A percentile compares a stretch with the other conserved stretches of the same genome.
Conservation (phyloP, 1,139 yeast genomes). For the Lodderomyces oxycetoniae region DNA sequence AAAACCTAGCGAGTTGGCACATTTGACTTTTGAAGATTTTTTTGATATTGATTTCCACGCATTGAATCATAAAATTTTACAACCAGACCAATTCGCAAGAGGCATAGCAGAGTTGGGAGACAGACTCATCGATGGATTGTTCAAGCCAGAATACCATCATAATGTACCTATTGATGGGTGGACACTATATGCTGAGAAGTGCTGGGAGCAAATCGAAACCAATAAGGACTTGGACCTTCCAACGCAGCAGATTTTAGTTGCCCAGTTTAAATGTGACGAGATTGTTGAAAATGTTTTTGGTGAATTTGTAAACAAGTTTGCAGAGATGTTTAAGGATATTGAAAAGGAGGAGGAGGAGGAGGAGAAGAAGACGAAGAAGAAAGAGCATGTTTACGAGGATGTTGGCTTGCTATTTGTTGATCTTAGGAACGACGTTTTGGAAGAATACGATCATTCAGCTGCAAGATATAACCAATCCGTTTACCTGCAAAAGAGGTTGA, state of each 20-base stretch:
- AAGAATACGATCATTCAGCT: constrained; percentile 62
- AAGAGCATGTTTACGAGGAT: too few species aligned
- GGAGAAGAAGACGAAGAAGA: too few species aligned
- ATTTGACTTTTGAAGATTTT: constrained; percentile 60
- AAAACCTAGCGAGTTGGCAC: constrained; percentile 62
- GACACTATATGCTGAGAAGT: constrained; percentile 84
- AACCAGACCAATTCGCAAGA: constrained; percentile 63
- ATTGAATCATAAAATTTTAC: constrained; percentile 79
- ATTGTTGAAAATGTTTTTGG: constrained; percentile 52
- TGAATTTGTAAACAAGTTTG: constrained; percentile 38
- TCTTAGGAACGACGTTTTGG: constrained; percentile 43
- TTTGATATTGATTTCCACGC: constrained; percentile 83
- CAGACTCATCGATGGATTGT: constrained; percentile 47
- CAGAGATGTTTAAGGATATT: constrained; percentile 16
- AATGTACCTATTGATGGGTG: constrained; percentile 92
- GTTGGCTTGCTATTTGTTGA: constrained; percentile 39
- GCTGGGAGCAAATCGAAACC: constrained; percentile 91
- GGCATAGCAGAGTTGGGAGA: constrained; percentile 67
- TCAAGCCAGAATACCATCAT: constrained; percentile 74
- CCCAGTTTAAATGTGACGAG: constrained; percentile 93
- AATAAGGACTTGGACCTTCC: constrained; percentile 95
- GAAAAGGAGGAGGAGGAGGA: constrained; percentile 21
- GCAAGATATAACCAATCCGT: constrained; percentile 65
- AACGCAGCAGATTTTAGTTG: constrained; percentile 91
- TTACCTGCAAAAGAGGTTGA: constrained; percentile 55